Evolutionary conservation across 495 filamentous ascomycete species (phyloP).

Genomic region (Xylaria nigripes): DNA sequence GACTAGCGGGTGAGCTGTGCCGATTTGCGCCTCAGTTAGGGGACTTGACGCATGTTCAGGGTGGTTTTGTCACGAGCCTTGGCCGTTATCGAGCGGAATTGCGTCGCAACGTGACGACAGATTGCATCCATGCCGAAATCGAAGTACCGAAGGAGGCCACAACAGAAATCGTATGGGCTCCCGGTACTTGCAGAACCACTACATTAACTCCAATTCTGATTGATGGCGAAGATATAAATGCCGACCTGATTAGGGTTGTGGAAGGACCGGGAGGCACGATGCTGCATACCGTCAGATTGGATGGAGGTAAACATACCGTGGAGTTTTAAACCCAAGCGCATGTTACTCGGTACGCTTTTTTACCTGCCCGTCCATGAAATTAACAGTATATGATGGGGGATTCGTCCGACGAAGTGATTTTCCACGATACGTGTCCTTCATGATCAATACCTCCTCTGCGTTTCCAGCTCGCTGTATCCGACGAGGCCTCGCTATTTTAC

Average conservation of each 20-base stretch:
- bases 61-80: constrained; percentile 49
- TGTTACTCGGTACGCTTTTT: not conserved
- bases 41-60: constrained; percentile 46
- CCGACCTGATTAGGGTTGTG: not conserved
- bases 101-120: not conserved
- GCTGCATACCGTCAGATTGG: not conserved
- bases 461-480: too few relatives aligned
- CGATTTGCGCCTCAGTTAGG: constrained; percentile 50
- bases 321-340: not conserved
- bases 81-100: constrained; percentile 34
- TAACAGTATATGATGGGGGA: too few relatives aligned
- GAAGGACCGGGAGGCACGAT: not conserved
- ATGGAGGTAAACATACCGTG: not conserved
- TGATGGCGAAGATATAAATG: not conserved
- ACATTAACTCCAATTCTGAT: not conserved
- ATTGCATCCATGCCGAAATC: not conserved
- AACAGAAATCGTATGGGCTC: not conserved
- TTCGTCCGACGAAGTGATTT: too few relatives aligned
- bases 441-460: too few relatives aligned
- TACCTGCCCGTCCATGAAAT: not conserved
- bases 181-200: not conserved
- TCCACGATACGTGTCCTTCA: too few relatives aligned
- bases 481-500: too few relatives aligned
- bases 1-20: constrained; percentile 45
- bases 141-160: not conserved